phyloP scores from a whole-genome alignment of 31 red algal genomes.

The Endocladia muricata region DNA sequence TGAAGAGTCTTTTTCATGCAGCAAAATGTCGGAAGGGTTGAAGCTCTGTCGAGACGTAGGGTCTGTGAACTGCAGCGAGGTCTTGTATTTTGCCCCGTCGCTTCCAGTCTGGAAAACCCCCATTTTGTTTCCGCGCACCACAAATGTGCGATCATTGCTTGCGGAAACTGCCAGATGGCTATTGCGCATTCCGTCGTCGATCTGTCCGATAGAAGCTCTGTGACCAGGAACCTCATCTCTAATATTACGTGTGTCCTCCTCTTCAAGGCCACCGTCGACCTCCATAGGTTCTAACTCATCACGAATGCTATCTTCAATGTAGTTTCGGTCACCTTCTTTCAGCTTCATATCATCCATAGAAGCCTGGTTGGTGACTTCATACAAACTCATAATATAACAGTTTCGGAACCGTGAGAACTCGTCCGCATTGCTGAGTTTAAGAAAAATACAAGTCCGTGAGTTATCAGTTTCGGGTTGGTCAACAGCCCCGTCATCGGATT shows the following conservation, averaged over 20 bases:
- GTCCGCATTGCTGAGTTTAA: slow-evolving; percentile 46
- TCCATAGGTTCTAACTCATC: slow-evolving; percentile 80
- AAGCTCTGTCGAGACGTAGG: slow-evolving; percentile 19
- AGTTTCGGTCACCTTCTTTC: slow-evolving; percentile 49
- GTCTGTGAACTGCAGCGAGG: slow-evolving; percentile 57
- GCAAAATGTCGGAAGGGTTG: slow-evolving; percentile 60
- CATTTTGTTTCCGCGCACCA: slow-evolving; percentile 76
- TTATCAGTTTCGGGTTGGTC: not conserved
- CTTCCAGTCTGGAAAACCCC: slow-evolving; percentile 68
- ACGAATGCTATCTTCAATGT: slow-evolving; percentile 59
- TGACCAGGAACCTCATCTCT: slow-evolving; percentile 27
- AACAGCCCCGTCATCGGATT: slow-evolving; percentile 12
- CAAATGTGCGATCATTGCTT: slow-evolving; percentile 74
- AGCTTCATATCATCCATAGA: slow-evolving; percentile 64
- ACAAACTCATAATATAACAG: slow-evolving; percentile 59
- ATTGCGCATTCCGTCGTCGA: slow-evolving; percentile 47
- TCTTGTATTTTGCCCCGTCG: slow-evolving; percentile 54
- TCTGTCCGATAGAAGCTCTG: slow-evolving; percentile 27
- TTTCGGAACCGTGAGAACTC: slow-evolving; percentile 58
- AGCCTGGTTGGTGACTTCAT: slow-evolving; percentile 63
- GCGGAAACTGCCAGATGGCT: slow-evolving; percentile 67
- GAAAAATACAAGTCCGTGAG: slow-evolving; percentile 41
- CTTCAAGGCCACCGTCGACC: slow-evolving; percentile 51
- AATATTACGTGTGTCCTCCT: slow-evolving; percentile 36
- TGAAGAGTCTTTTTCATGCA: slow-evolving; percentile 70